Conservation (phyloP, 2,329 filamentous ascomycete genomes). For the Aulographum hederae region DNA sequence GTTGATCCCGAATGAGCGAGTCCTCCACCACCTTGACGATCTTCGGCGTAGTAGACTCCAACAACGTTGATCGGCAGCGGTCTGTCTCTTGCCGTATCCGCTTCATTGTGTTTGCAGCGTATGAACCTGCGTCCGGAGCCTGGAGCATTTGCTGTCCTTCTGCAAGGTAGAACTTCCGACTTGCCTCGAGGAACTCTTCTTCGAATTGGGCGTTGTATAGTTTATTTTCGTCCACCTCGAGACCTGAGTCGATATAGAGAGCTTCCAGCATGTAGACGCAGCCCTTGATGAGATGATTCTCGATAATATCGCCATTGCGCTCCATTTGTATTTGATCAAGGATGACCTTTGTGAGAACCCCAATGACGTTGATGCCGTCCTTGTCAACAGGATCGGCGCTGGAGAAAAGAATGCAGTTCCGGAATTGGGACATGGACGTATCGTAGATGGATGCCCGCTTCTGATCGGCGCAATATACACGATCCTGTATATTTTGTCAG, state of each 20-base stretch:
- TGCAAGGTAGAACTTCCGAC: slow-evolving; percentile 51
- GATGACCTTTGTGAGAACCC: slow-evolving; percentile 63
- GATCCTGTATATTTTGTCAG: slow-evolving; percentile 39
- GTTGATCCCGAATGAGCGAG: slow-evolving; percentile 58
- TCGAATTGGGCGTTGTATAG: slow-evolving; percentile 77
- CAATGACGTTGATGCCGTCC: slow-evolving; percentile 38
- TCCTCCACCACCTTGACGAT: slow-evolving; percentile 63
- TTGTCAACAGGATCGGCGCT: slow-evolving; percentile 12
- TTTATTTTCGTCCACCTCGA: slow-evolving; percentile 45
- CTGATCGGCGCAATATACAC: slow-evolving; percentile 59
- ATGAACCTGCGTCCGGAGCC: slow-evolving; percentile 63
- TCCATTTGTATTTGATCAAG: slow-evolving; percentile 89
- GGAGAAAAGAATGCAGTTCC: slow-evolving; percentile 58
- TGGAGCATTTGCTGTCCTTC: slow-evolving; percentile 62
- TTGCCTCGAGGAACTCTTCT: slow-evolving; percentile 52
- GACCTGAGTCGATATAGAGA: slow-evolving; percentile 65
- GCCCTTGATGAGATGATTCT: slow-evolving; percentile 63
- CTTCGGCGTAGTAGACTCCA: slow-evolving; percentile 50
- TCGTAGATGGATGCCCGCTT: slow-evolving; percentile 64
- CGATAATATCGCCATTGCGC: slow-evolving; percentile 72
- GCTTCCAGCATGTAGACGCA: slow-evolving; percentile 81
- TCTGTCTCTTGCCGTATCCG: slow-evolving; percentile 66
- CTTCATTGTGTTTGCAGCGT: slow-evolving; percentile 57
- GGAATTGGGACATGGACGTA: slow-evolving; percentile 71
- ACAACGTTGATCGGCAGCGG: slow-evolving; percentile 67